Conservation (phyloP, 768 basidiomycete species). For the Macrolepiota albuminosa region DNA sequence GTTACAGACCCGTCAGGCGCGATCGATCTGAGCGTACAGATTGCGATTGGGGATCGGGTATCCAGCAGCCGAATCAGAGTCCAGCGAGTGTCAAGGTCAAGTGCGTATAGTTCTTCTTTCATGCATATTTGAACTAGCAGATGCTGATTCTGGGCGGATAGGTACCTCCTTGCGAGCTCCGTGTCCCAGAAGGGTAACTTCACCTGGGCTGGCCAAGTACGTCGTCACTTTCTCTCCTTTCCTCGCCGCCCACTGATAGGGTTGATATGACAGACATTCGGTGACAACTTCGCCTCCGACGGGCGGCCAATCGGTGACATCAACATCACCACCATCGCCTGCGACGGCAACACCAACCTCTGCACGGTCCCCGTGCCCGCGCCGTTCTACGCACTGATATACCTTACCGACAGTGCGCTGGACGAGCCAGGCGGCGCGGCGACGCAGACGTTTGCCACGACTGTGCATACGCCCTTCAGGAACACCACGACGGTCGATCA, state of each 20-base stretch:
- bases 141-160: neutral
- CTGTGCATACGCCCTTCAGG: slow-evolving; percentile 45
- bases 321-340: slow-evolving; percentile 56
- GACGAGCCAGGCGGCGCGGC: slow-evolving; percentile 20
- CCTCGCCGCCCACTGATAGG: no score
- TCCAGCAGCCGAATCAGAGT: no score
- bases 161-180: slow-evolving; percentile 37
- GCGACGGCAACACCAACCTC: slow-evolving; percentile 45
- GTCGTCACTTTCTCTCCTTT: neutral
- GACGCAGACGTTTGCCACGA: slow-evolving; percentile 51
- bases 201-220: slow-evolving; percentile 58
- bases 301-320: slow-evolving; percentile 57
- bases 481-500: slow-evolving; percentile 57
- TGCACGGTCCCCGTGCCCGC: slow-evolving; percentile 64
- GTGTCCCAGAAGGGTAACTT: slow-evolving; percentile 53
- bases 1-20: no score
- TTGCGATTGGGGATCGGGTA: no score
- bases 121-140: no score
- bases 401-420: slow-evolving; percentile 42
- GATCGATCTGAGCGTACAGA: no score
- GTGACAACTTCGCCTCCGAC: slow-evolving; percentile 56
- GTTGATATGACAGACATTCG: slow-evolving; percentile 46
- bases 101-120: no score
- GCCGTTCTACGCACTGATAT: slow-evolving; percentile 72
- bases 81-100: no score